Percentiles rank a stretch among this genome's conserved stretches.
Conservation (phyloP, 2,329 filamentous ascomycete species). For the Lachnellula occidentalis region DNA sequence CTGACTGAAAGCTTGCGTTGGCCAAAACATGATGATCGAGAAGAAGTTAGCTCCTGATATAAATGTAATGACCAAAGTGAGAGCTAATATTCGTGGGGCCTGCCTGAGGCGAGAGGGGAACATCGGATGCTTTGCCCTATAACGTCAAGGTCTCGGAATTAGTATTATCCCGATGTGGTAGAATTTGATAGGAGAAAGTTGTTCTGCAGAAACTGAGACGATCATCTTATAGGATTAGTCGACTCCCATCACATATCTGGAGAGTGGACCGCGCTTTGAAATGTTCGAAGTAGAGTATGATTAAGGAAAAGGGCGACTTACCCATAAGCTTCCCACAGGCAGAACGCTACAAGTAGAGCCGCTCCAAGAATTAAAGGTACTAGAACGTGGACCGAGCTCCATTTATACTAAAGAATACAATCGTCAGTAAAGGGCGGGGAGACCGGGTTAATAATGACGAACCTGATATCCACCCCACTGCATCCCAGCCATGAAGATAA, state of each 20-base stretch:
- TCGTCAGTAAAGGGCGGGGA: background rate
- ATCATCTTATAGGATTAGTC: no score
- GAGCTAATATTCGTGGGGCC: conserved; percentile 41
- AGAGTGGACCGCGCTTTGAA: no score
- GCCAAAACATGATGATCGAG: conserved; percentile 26
- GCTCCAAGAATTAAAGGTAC: conserved; percentile 42
- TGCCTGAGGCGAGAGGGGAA: conserved; percentile 47
- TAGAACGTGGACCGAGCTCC: conserved; percentile 5
- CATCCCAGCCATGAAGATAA: conserved; percentile 46
- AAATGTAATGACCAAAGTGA: conserved; percentile 50
- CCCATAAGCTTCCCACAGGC: conserved; percentile 43
- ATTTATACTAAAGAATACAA: conserved; percentile 17
- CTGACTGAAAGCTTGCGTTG: conserved; percentile 44
- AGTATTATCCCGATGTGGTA: no score
- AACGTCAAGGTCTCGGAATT: conserved; percentile 9
- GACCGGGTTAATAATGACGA: background rate
- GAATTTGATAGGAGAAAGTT: no score
- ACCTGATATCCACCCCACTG: conserved; percentile 50
- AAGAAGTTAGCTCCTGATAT: conserved; percentile 54
- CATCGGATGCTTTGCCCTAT: conserved; percentile 41
- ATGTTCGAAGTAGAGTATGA: no score
- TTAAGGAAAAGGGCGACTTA: no score
- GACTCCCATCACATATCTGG: no score
- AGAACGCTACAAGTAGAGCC: conserved; percentile 42
- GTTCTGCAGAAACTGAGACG: no score